These are phyloP conservation scores for Trichoderma sp. DNA, from an alignment of 2,329 filamentous ascomycete species.

Conservation along the genomic window DNA sequence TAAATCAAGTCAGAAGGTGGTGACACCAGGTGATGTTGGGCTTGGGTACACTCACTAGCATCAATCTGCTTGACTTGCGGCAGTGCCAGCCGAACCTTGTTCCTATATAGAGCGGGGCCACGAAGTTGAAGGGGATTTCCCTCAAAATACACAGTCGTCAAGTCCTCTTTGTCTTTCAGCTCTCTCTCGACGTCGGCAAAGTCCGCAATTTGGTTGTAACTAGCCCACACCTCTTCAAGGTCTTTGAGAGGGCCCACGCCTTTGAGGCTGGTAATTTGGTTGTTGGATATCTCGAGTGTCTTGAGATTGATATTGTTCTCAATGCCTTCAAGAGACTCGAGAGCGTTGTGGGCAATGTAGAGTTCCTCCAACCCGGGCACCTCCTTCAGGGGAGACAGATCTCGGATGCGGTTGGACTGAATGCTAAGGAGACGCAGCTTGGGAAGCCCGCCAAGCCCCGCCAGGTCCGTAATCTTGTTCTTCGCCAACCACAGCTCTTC, in stretches of 20 bases:
- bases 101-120: constrained; percentile 83
- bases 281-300: constrained; percentile 87
- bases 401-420: constrained; percentile 88
- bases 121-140: constrained; percentile 84
- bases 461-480: constrained; percentile 90
- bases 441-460: constrained; percentile 70
- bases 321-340: constrained; percentile 75
- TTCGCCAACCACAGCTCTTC: constrained; percentile 93
- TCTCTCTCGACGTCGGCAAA: constrained; percentile 81
- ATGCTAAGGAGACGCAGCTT: constrained; percentile 89
- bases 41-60: constrained; percentile 73
- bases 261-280: constrained; percentile 73
- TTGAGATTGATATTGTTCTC: constrained; percentile 67
- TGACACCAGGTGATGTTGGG: not conserved
- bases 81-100: constrained; percentile 85
- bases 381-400: constrained; percentile 72
- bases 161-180: constrained; percentile 73
- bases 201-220: constrained; percentile 77
- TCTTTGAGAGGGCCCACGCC: constrained; percentile 69
- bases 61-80: constrained; percentile 93
- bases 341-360: constrained; percentile 93
- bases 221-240: constrained; percentile 92
- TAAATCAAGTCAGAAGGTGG: not conserved
- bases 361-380: constrained; percentile 83
- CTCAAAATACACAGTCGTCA: constrained; percentile 95